phyloP scores from a whole-genome alignment of 768 basidiomycete species.

The Rhodotorula kratochvilovae region DNA sequence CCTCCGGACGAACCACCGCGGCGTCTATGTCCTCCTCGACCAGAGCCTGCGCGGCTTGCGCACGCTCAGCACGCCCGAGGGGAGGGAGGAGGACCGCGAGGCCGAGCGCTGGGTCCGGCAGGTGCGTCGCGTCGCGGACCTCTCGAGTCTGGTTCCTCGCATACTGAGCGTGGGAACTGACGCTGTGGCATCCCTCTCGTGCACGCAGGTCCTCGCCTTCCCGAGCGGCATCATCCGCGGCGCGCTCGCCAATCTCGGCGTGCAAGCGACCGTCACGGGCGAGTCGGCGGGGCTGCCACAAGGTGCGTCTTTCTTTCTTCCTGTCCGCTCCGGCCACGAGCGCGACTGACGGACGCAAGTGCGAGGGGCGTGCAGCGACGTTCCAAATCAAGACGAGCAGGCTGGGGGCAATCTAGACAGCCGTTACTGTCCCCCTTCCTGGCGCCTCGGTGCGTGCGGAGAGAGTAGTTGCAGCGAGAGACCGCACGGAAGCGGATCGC shows the following conservation, averaged over 20 bases:
- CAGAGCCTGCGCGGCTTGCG: conserved; percentile 28
- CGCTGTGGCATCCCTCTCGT: not conserved
- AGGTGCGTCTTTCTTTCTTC: conserved; percentile 14
- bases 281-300: conserved; percentile 33
- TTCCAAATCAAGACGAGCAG: conserved; percentile 40
- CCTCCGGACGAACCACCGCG: conserved; percentile 44
- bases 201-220: conserved; percentile 28
- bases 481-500: too few species aligned
- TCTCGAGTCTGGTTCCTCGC: too few species aligned
- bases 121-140: too few species aligned
- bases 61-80: not conserved
- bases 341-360: too few species aligned
- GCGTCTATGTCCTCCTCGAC: conserved; percentile 42
- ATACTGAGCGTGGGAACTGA: not conserved
- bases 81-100: conserved; percentile 1
- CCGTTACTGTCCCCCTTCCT: too few species aligned
- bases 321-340: too few species aligned
- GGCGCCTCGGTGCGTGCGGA: too few species aligned
- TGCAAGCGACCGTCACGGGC: conserved; percentile 21
- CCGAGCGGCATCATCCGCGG: conserved; percentile 40
- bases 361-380: conserved; percentile 14
- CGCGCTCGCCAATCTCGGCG: conserved; percentile 35
- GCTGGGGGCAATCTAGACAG: not conserved
- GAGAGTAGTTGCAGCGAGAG: too few species aligned
- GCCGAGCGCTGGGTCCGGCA: not conserved